Base-by-base conservation (phyloP, 2,329 filamentous ascomycete species). In the Ophiostoma quercus region DNA sequence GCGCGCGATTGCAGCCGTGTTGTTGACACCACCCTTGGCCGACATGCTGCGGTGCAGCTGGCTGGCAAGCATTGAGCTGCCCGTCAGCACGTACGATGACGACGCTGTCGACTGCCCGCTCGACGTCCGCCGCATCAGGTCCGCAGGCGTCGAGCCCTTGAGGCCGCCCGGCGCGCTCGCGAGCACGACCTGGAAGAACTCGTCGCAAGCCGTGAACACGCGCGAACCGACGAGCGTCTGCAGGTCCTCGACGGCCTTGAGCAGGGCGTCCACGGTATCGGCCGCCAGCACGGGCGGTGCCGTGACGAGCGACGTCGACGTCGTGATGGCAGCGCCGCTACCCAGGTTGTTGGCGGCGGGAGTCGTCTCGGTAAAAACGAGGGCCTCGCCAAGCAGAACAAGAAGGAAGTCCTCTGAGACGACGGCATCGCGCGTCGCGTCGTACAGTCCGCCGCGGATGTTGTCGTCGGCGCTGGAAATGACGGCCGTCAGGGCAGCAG, bases 391-490 rank as follows among this genome's bases (percentile, higher is more conserved):
- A 1, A 98, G 84, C 16, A 98, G 83, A 2, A 90, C 88, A 9
- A 97, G 83, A 60, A 98, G 80, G 68, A 94, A 94, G 75, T 98
- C 94, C 72, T 96, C 91, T 74, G 92, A 92, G 22, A 97, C 90
- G 7, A 96, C 92, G 0, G 92, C 89, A 76, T 94, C 91, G 14
- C 91, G 87, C 22, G 87, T 85, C 32, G 89, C 88, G 76, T 98
- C 94, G 77, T 93, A 96, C 1, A 97, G 83, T 0, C 94, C 94
- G 69, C 94, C 94, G 70, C 92, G 91, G 75, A 98, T 96, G 77
- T 92, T 94, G 78, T 97, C 93, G 70, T 92, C 90, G 1, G 94
- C 90, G 76, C 91, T 95, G 69, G 89, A 87, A 74, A 97, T 91
- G 71, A 96, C 90, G n/a, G 92, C 90, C 62, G 92, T 84, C 67